Conservation (phyloP, 805 yeast genomes). For the Candida khao-thaluensis region DNA sequence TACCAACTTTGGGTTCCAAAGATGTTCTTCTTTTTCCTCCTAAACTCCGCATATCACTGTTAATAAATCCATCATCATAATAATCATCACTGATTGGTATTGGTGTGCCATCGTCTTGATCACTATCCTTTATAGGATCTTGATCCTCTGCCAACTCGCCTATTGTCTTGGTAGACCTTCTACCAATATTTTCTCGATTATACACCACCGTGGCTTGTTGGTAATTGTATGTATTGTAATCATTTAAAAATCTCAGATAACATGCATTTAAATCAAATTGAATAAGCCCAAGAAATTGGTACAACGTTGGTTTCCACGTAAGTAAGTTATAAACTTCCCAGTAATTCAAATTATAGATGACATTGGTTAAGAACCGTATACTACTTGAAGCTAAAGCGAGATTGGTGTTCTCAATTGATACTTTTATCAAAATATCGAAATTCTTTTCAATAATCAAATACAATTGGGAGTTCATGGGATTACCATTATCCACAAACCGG, state of each 20-base stretch:
- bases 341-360: constrained; percentile 39
- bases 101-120: background rate
- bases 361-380: constrained; percentile 36
- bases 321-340: constrained; percentile 45
- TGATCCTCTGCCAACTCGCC: constrained; percentile 1
- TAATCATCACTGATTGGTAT: constrained; percentile 3
- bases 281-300: constrained; percentile 38
- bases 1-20: constrained; percentile 14
- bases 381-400: constrained; percentile 34
- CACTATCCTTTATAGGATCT: background rate
- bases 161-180: constrained; percentile 4
- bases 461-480: constrained; percentile 31
- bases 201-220: constrained; percentile 3
- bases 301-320: constrained; percentile 42
- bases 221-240: constrained; percentile 26
- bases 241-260: constrained; percentile 32
- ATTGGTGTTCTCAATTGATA: constrained; percentile 30
- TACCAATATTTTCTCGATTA: constrained; percentile 15
- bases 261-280: constrained; percentile 42
- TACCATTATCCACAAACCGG: constrained; percentile 20
- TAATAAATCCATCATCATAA: constrained; percentile 11
- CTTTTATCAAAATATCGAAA: constrained; percentile 37
- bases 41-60: constrained; percentile 9
- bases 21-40: constrained; percentile 12
- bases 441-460: constrained; percentile 36